Base-by-base conservation (phyloP, 768 basidiomycete genomes). In the Auriscalpium orientale region DNA sequence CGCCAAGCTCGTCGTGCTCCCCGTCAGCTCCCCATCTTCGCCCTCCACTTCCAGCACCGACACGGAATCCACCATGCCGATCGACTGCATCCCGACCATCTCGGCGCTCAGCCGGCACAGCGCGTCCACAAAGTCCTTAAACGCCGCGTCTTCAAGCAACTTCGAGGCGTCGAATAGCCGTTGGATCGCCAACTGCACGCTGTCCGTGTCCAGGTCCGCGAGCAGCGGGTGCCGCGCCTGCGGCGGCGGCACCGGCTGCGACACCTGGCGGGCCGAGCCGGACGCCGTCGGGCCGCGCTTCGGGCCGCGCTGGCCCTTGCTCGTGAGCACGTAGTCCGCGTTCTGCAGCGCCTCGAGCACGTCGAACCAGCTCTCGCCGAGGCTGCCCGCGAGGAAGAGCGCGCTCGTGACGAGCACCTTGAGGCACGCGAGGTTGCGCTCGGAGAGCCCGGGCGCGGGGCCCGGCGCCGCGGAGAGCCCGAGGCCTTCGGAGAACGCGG, bases 331-430 rank as follows among this genome's bases (percentile, higher is more conserved):
- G 63, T 93, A 93, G 64, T 95, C 94, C 8, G 95, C 95, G 61
- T 94, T 98, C 71, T 98, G 95, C 21, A 98, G 71, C 1, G 88
- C 84, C 65, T 98, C 95, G 52, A 98, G 75, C 9, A 98, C 80
- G 46, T 86, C 79, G 68, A 91, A 95, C 95, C 95, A 98, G 57
- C 88, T 91, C 56, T 85, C 80, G n/a, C 86, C 92, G 7, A 97
- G 78, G 55, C 85, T 87, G 0, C 89, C 90, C 0, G 91, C 89
- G 9, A 98, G 77, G 67, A 89, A 89, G 28, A 91, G 71, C 1
- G 89, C 84, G 58, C 86, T 85, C 0, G 81, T 77, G 8, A 97
- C 76, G 54, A 94, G 74, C 1, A 90, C 86, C 61, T 91, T 91
- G 52, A 98, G 71, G 67, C 95, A 98, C 0, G 91, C 88, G 60